These are phyloP conservation scores for Luvunga scandens DNA, from an alignment of 345 rosid species.

Conservation along the genomic window DNA sequence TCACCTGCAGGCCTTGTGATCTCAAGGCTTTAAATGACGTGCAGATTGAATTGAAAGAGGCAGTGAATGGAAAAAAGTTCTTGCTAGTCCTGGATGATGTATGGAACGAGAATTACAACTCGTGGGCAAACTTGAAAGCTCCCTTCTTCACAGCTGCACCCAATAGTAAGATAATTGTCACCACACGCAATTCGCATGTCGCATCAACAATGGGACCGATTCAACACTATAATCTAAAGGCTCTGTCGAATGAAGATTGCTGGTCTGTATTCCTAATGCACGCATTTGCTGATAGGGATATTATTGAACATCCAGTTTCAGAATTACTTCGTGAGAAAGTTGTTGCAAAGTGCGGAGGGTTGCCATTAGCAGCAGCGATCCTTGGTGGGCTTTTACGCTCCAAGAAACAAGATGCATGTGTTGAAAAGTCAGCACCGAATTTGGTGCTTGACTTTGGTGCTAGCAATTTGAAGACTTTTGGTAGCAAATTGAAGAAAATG, in stretches of 20 bases:
- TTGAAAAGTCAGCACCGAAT: too few species aligned
- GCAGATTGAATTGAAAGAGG: background rate
- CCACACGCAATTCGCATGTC: background rate
- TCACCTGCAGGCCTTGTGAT: background rate
- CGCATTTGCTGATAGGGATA: background rate
- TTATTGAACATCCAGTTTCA: background rate
- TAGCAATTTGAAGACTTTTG: too few species aligned
- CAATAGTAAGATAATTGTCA: background rate
- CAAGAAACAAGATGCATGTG: background rate
- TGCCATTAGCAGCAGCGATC: background rate
- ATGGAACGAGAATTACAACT: too few species aligned
- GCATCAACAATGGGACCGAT: background rate
- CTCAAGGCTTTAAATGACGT: background rate
- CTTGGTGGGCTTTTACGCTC: background rate
- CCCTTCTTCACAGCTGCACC: background rate
- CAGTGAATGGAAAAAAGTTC: background rate
- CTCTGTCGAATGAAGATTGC: constrained; percentile 9
- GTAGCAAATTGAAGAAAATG: too few species aligned
- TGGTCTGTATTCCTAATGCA: constrained; percentile 1
- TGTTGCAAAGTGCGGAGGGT: background rate
- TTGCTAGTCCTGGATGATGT: too few species aligned
- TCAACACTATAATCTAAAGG: background rate
- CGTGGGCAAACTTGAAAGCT: background rate
- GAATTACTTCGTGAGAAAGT: background rate
- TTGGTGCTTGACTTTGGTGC: too few species aligned